Conservation (phyloP, 805 yeast species). For the Metschnikowia kunwiensis region DNA sequence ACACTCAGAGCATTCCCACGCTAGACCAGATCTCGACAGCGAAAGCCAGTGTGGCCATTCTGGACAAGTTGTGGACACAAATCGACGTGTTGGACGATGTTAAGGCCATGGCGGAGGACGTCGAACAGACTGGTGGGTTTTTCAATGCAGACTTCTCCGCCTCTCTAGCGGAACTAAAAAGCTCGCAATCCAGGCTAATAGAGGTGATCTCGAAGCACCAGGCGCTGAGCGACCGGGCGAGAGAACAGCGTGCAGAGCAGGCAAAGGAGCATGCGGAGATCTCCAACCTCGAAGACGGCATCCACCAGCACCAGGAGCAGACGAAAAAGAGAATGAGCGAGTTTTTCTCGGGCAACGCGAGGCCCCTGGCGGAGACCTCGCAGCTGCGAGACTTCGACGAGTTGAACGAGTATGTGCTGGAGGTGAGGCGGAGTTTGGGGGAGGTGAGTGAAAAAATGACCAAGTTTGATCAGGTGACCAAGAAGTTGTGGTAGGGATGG, state of each 20-base stretch:
- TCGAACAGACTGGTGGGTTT: constrained; percentile 42
- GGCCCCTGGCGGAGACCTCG: constrained; percentile 19
- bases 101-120: constrained; percentile 50
- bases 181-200: constrained; percentile 46
- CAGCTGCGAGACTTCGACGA: constrained; percentile 45
- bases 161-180: constrained; percentile 52
- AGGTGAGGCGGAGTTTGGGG: constrained; percentile 47
- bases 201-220: constrained; percentile 33
- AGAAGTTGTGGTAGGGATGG: constrained; percentile 37
- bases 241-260: constrained; percentile 13
- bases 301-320: constrained; percentile 12
- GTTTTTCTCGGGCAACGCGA: constrained; percentile 16
- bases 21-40: constrained; percentile 53
- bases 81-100: constrained; percentile 84
- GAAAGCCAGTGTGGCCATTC: constrained; percentile 59
- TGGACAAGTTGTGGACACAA: constrained; percentile 83
- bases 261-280: constrained; percentile 10
- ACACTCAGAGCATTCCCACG: constrained; percentile 24
- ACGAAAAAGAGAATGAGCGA: constrained; percentile 17
- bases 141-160: constrained; percentile 50
- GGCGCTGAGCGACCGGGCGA: constrained; percentile 18
- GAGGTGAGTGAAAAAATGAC: constrained; percentile 51
- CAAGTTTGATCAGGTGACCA: constrained; percentile 43
- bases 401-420: constrained; percentile 48
- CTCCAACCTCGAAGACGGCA: constrained; percentile 9